A percentile compares a stretch with the other conserved stretches of the same genome.
Evolutionary conservation across 352 stramenopile genomes (phyloP).

Genomic region (Pythium scleroteichum): DNA sequence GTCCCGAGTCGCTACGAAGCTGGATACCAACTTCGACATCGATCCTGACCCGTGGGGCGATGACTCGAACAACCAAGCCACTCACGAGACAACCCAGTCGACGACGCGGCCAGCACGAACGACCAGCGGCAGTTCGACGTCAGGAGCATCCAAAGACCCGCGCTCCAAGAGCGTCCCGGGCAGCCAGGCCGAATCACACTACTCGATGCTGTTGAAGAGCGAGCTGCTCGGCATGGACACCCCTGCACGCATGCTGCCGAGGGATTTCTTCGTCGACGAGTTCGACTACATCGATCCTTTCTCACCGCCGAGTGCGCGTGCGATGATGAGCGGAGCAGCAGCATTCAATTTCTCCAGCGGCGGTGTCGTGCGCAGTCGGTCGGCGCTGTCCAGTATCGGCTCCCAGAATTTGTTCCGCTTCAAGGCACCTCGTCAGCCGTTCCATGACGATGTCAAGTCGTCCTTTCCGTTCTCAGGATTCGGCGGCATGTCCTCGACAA

Average conservation of each 20-base stretch:
- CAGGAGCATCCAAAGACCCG: neutral
- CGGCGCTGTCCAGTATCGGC: conserved; percentile 24
- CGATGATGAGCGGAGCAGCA: conserved; percentile 26
- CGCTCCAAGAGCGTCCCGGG: conserved; percentile 11
- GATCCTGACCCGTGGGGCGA: conserved; percentile 37
- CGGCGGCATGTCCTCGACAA: conserved; percentile 36
- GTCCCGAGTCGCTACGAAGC: conserved; percentile 63
- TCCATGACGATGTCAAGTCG: conserved; percentile 61
- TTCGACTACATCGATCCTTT: conserved; percentile 25
- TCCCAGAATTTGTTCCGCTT: conserved; percentile 78
- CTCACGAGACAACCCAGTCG: conserved; percentile 15
- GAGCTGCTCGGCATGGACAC: conserved; percentile 72
- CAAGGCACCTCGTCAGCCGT: conserved; percentile 58
- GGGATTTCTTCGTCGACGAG: conserved; percentile 27
- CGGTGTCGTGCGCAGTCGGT: conserved; percentile 22
- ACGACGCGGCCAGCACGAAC: conserved; percentile 16
- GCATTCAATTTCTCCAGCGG: conserved; percentile 28
- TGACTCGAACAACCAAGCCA: conserved; percentile 22
- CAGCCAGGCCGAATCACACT: conserved; percentile 36
- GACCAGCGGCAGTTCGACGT: conserved; percentile 14
- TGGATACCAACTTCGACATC: conserved; percentile 75
- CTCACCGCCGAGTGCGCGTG: conserved; percentile 22
- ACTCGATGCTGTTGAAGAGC: conserved; percentile 79
- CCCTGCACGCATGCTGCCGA: conserved; percentile 24
- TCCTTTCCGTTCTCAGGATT: conserved; percentile 52